Evolutionary conservation across 176 grass and related monocot genomes (phyloP), one percentile per base, ranked within the genome.

Genomic region (Eragrostis curvula): DNA sequence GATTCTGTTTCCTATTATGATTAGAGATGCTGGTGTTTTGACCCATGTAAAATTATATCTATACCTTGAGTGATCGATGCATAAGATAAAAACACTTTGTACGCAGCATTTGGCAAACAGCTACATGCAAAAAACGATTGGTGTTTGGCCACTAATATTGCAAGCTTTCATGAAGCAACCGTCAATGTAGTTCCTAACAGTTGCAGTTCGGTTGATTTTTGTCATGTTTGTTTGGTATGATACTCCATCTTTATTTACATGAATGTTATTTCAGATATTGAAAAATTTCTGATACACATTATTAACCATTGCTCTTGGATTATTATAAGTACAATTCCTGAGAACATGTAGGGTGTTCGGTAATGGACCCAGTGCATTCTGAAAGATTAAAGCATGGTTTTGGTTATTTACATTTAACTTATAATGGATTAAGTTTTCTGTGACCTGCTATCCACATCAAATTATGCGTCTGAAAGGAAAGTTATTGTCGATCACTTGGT

Each of bases 91-190:
- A 79, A 0, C 21, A 79, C 17, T 20, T 43, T 79, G 39, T 78
- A 68, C 27, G 65, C 63, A 70, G 73, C 59, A 68, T 32, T 68
- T 73, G 88, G 79, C 40, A 79, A 78, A 42, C 36, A 32, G 15
- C 2, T 27, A 68, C 20, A 58, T n/a, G 41, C 21, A n/a, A 75
- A 42, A 77, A 68, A 59, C 49, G 27, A 80, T 58, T 2, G 39
- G 50, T 29, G 29, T 57, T 8, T 74, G 23, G 20, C 23, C 62
- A 68, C 16, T 43, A 76, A 27, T 48, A 59, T 77, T n/a, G 28
- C 25, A 71, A 82, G 5, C 20, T 36, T 70, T 71, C 12, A 53
- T 55, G 59, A 23, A 53, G 8, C 43, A 82, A 27, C 71, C 45
- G 48, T 24, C 59, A 72, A 75, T 76, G 51, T 44, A 79, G 58